Percentiles rank a stretch among this genome's conserved stretches.
These are phyloP conservation scores for Amniculicola lignicola DNA, from an alignment of 495 filamentous ascomycete genomes.

Conservation along the genomic window DNA sequence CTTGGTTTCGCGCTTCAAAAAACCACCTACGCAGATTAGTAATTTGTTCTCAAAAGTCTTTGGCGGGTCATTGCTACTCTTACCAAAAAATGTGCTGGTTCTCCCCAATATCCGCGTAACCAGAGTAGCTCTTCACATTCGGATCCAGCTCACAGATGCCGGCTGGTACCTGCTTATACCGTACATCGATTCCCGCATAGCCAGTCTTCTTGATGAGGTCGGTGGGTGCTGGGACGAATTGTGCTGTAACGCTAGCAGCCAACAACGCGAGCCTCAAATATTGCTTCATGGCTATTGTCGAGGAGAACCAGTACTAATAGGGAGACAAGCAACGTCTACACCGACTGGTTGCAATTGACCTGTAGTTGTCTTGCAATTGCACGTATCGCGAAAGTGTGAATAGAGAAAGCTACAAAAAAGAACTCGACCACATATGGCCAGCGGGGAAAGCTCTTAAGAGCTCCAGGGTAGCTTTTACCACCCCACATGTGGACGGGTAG, in stretches of 20 bases:
- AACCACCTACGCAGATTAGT: constrained; percentile 40
- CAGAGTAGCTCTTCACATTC: constrained; percentile 62
- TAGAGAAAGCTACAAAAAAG: too few species aligned
- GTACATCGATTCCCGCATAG: constrained; percentile 48
- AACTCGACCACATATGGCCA: not conserved
- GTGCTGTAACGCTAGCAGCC: constrained; percentile 39
- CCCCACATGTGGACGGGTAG: not conserved
- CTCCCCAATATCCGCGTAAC: constrained; percentile 62
- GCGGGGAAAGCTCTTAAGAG: constrained; percentile 20
- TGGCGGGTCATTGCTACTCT: not conserved
- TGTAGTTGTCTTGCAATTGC: too few species aligned
- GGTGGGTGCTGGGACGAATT: constrained; percentile 59
- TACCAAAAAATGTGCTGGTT: constrained; percentile 61
- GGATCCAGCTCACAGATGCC: constrained; percentile 67
- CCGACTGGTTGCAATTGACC: too few species aligned
- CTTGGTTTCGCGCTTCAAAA: constrained; percentile 46
- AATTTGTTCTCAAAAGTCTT: not conserved
- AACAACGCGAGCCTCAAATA: constrained; percentile 14
- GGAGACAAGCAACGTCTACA: too few species aligned
- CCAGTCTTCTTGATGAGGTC: constrained; percentile 53
- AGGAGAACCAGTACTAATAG: too few species aligned
- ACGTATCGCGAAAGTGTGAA: too few species aligned
- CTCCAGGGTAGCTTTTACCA: constrained; percentile 10
- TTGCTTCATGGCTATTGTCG: too few species aligned
- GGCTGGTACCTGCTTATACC: constrained; percentile 60